phyloP scores from a whole-genome alignment of 2,329 filamentous ascomycete species.

The Sporothrix pallida region DNA sequence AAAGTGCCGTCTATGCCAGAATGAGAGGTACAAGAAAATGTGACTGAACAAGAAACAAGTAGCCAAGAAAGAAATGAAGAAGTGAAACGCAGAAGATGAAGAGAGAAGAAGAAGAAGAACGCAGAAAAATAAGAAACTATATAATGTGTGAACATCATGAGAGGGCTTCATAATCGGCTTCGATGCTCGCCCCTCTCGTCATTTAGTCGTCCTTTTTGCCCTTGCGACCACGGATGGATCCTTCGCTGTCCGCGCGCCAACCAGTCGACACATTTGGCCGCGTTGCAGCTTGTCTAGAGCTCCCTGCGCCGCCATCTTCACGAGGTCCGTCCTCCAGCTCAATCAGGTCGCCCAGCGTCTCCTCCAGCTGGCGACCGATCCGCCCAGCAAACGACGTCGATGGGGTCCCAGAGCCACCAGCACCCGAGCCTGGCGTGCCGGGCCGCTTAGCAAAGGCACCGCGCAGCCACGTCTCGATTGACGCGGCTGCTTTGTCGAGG shows the following conservation, averaged over 20 bases:
- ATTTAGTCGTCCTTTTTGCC: conserved; percentile 55
- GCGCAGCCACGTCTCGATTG: conserved; percentile 88
- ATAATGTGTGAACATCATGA: background rate
- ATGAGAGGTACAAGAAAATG: conserved; percentile 9
- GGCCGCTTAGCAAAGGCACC: conserved; percentile 67
- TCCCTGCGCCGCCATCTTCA: conserved; percentile 53
- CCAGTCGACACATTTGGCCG: conserved; percentile 43
- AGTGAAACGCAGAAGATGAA: background rate
- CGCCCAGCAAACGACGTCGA: conserved; percentile 36
- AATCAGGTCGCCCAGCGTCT: conserved; percentile 68
- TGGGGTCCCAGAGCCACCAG: background rate
- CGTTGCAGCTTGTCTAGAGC: background rate
- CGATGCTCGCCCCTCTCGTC: no score
- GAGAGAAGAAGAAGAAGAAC: background rate
- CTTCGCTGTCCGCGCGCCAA: conserved; percentile 48
- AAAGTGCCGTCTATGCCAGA: conserved; percentile 38
- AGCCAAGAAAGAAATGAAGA: conserved; percentile 14
- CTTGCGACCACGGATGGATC: conserved; percentile 51
- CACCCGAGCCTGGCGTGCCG: conserved; percentile 37
- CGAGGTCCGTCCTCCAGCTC: conserved; percentile 69
- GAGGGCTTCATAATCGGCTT: no score
- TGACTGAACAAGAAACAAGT: conserved; percentile 1
- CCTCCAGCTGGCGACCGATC: conserved; percentile 39
- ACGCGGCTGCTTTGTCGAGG: conserved; percentile 83
- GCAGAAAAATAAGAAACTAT: conserved; percentile 21